These are phyloP conservation scores for Diaporthe amygdali DNA, from an alignment of 2,329 filamentous ascomycete species.

Conservation along the genomic window DNA sequence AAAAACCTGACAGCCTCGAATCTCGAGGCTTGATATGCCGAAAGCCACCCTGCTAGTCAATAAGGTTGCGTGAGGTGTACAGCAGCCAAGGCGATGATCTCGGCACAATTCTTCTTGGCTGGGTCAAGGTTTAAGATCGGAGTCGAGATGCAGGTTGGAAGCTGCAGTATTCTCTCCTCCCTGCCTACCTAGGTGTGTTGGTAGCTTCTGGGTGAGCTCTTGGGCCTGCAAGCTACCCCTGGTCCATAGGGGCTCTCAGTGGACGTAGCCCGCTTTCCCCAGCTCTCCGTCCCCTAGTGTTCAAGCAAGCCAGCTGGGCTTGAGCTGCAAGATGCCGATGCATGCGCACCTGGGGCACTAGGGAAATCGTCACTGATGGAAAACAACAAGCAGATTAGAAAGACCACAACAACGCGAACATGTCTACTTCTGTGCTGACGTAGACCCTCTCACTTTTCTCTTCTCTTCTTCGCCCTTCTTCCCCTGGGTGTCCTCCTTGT, in stretches of 20 bases:
- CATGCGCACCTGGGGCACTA: not conserved
- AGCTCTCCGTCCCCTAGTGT: not conserved
- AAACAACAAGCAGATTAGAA: constrained; percentile 3
- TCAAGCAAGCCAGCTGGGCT: not conserved
- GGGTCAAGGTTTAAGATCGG: not conserved
- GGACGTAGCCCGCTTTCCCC: not conserved
- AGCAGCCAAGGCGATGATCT: constrained; percentile 16
- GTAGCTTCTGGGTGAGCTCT: not conserved
- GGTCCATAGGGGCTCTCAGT: not conserved
- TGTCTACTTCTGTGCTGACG: constrained; percentile 9
- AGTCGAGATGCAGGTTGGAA: not conserved
- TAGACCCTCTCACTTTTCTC: not conserved
- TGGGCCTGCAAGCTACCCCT: not conserved
- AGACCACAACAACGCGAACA: not conserved
- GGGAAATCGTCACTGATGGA: not conserved
- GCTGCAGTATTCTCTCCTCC: not conserved
- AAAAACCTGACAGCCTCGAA: not conserved
- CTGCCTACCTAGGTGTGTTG: no score
- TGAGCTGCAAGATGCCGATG: not conserved
- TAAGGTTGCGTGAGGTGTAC: not conserved
- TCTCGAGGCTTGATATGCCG: not conserved
- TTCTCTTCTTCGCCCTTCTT: not conserved
- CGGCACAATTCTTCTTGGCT: not conserved
- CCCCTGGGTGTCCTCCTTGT: not conserved
- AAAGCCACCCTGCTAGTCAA: not conserved